Base-by-base conservation (phyloP, 192 early-diverging fungal species). In the Umbelopsis ramanniana region DNA sequence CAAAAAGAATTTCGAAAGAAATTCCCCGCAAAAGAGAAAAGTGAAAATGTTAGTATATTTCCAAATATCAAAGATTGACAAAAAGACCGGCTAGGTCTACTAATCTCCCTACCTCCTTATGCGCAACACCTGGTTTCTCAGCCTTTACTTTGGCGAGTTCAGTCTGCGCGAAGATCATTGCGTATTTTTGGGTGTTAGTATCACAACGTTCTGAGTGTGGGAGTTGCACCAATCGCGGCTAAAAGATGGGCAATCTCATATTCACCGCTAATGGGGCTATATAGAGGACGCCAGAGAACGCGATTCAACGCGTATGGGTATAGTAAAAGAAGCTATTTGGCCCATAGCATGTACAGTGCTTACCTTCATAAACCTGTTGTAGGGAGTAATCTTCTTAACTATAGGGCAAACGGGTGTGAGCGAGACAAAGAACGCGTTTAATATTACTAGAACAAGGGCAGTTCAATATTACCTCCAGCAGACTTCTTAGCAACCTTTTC, bases 81-180 rank as follows among this genome's bases (percentile, higher is more conserved):
- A 23, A 45, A 52, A 17, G 35, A 60, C 29, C n/a, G 38, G 11
- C 81, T 77, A 83, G 74, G 33, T 68, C 53, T 38, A 29, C 17
- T 3, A 23, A 63, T 63, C 57, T 67, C 46, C 46, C 66, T 73
- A 73, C 72, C 66, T 73, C 72, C 72, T 73, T 73, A 66, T 73
- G 72, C 21, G 66, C 24, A 45, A 73, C 50, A 38, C 46, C 66
- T 37, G 72, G 72, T 52, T 73, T 48, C 29, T 47, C 72, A 43
- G 29, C 38, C 72, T 73, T 73, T 15, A 73, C 72, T 24, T 73
- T 73, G 66, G 72, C 72, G 17, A 73, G 66, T 73, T 73, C 72
- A 67, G 72, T 53, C 72, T 73, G 66, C 15, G 50, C n/a, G 23
- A 69, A 19, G 33, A 46, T 47, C 47, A 35, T 69, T 69, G 33